These are phyloP conservation scores for Colletotrichum noveboracense DNA, from an alignment of 2,329 filamentous ascomycete species.

Conservation along the genomic window DNA sequence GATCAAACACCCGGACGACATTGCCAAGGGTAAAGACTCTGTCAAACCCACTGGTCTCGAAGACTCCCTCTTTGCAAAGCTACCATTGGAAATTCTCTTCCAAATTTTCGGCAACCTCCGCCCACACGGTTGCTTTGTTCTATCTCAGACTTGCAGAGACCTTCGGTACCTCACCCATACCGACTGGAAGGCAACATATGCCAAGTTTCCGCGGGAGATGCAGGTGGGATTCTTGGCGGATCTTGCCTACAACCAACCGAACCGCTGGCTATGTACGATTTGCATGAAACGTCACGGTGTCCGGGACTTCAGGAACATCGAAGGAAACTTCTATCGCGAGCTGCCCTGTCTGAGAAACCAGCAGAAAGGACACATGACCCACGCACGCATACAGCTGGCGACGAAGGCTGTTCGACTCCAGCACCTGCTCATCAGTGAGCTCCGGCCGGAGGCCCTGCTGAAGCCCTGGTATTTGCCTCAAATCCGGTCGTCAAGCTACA, in stretches of 20 bases:
- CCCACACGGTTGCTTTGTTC: not conserved
- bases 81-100: not conserved
- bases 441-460: not conserved
- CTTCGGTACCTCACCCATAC: not conserved
- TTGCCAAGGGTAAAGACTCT: not conserved
- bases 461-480: not conserved
- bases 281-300: rapidly evolving
- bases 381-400: not conserved
- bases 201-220: not conserved
- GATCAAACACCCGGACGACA: not conserved
- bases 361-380: not conserved
- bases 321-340: not conserved
- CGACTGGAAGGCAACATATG: not conserved
- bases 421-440: not conserved
- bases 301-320: not conserved
- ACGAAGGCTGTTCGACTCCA: not conserved
- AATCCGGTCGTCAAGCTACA: not conserved
- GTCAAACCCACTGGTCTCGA: not conserved
- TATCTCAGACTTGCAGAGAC: not conserved
- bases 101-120: not conserved
- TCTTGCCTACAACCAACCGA: not conserved
- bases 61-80: not conserved
- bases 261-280: not conserved
- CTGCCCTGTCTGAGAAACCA: not conserved
- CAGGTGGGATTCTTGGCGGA: not conserved